Evolutionary conservation across 1,284 basidiomycete species (phyloP).

Genomic region (Sanghuangporus sanghuang): DNA sequence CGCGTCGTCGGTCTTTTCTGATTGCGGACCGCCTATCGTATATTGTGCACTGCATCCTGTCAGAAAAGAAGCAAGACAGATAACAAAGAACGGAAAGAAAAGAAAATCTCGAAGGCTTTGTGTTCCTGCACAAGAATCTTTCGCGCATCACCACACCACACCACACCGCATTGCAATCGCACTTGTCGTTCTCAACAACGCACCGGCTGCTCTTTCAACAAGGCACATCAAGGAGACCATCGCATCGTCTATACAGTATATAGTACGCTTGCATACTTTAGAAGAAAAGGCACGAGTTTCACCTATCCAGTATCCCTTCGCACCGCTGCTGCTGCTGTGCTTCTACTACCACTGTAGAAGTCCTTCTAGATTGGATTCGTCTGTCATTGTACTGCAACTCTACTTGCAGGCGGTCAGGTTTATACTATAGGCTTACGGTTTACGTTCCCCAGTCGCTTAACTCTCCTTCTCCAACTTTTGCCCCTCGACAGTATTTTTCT

Average conservation of each 20-base stretch:
- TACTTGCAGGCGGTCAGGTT: too few relatives aligned
- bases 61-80: neutral
- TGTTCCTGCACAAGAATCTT: neutral
- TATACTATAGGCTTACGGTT: too few relatives aligned
- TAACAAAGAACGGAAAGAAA: neutral
- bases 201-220: constrained; percentile 18
- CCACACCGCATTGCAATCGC: constrained; percentile 1
- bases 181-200: constrained; percentile 30
- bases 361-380: too few relatives aligned
- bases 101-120: neutral
- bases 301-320: too few relatives aligned
- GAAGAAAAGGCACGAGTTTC: neutral
- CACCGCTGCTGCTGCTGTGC: too few relatives aligned
- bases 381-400: too few relatives aligned
- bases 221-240: constrained; percentile 9
- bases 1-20: constrained; percentile 74
- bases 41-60: neutral
- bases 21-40: constrained; percentile 15
- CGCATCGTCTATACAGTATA: neutral
- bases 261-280: neutral
- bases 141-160: neutral
- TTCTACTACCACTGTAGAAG: too few relatives aligned
- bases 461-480: neutral
- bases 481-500: neutral
- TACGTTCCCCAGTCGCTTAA: neutral